Evolutionary conservation across 1,139 yeast genomes (phyloP).

Genomic region (Zygosaccharomyces pseudobailii): DNA sequence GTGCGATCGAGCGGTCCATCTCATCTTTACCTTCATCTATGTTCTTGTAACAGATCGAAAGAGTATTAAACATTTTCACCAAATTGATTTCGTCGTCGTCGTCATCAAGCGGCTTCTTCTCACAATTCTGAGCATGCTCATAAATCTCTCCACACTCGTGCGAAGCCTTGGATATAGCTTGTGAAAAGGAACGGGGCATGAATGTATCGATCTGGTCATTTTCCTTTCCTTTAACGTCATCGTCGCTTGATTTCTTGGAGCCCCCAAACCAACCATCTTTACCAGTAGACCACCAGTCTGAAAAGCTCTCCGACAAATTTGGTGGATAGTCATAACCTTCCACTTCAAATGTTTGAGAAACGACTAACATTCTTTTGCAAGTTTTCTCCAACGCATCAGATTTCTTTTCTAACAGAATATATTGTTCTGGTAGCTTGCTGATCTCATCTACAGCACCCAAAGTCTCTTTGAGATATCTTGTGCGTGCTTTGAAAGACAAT

Average conservation of each 20-base stretch:
- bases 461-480: slow-evolving; percentile 51
- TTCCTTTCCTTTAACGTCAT: slow-evolving; percentile 8
- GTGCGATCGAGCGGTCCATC: slow-evolving; percentile 58
- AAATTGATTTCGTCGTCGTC: slow-evolving; percentile 30
- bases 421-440: slow-evolving; percentile 70
- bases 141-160: slow-evolving; percentile 36
- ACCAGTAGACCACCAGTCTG: slow-evolving; percentile 55
- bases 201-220: slow-evolving; percentile 27
- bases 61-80: slow-evolving; percentile 27
- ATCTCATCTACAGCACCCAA: slow-evolving; percentile 66
- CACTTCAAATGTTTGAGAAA: slow-evolving; percentile 54
- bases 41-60: slow-evolving; percentile 55
- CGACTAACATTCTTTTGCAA: slow-evolving; percentile 54
- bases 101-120: slow-evolving; percentile 28
- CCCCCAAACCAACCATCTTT: slow-evolving; percentile 23
- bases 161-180: slow-evolving; percentile 47
- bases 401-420: slow-evolving; percentile 58
- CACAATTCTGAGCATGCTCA: slow-evolving; percentile 15
- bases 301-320: slow-evolving; percentile 52
- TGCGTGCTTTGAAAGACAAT: slow-evolving; percentile 28
- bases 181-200: slow-evolving; percentile 47
- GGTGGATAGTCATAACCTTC: slow-evolving; percentile 75
- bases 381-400: slow-evolving; percentile 59
- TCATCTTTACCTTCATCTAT: slow-evolving; percentile 40
- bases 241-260: slow-evolving; percentile 6